Base-by-base conservation (phyloP, 2,329 filamentous ascomycete species). In the Aureobasidium subglaciale region DNA sequence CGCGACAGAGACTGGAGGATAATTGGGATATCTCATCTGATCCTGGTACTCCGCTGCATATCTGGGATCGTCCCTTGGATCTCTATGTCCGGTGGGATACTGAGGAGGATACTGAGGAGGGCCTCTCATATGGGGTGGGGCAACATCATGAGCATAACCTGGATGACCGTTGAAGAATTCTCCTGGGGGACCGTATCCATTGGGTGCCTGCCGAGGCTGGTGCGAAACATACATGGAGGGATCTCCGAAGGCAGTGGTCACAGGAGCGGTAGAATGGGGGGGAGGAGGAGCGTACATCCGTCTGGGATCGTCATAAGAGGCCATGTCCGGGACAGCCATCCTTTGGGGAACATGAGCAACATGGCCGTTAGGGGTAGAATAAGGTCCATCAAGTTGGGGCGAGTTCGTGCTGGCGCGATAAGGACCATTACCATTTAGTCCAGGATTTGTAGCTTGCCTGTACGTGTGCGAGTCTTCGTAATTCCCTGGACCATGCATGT, bases 381-480 rank as follows among this genome's bases (percentile, higher is more conserved):
- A 67, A 50, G 65, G 62, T 38, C 63, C 66, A 48, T 65, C 63
- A 25, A 67, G 59, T 41, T 63, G 65, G 16, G 66, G 65, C 49
- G 66, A 68, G 35, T 65, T 62, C 59, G 52, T 45, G 22, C 35
- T 22, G 34, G 37, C 46, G 22, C 52, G 46, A 55, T 35, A 42
- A 24, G 34, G 25, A 29, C 40, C 55, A 46, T 29, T 54, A 35
- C 43, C 43, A 10, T 48, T 48, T n/a, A 22, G 8, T 32, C 55
- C 71, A 16, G 16, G 5, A 16, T 55, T 70, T 62, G 66, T 70
- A 60, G 72, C 65, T 62, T 74, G 71, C 62, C 72, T 67, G 59
- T 71, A 68, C 62, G 71, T 69, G 61, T 66, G 65, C 55, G 72
- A 72, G 59, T 74, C 68, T 67, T 72, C 65, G 63, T 74, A 71